Conservation (phyloP, 1,139 yeast species). For the Zhuliangozyma blackwelliae region DNA sequence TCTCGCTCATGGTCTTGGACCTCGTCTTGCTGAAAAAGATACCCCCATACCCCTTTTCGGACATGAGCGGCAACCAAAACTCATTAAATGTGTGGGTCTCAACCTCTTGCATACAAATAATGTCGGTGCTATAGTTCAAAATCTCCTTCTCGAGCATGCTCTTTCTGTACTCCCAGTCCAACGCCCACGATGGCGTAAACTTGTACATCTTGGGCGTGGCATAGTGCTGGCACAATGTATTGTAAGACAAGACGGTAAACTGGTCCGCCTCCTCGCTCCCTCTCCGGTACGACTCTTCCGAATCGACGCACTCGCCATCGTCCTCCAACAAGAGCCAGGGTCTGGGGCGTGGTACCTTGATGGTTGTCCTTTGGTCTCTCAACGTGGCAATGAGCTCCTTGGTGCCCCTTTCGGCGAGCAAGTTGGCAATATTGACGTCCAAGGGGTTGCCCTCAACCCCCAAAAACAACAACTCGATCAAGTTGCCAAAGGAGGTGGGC, state of each 20-base stretch:
- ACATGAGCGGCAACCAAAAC: slow-evolving; percentile 76
- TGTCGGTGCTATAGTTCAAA: slow-evolving; percentile 59
- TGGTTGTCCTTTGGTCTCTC: slow-evolving; percentile 76
- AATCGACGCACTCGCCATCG: slow-evolving; percentile 60
- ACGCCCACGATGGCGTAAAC: slow-evolving; percentile 96
- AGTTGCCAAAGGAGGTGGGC: slow-evolving; percentile 82
- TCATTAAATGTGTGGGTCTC: slow-evolving; percentile 84
- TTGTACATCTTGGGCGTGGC: slow-evolving; percentile 91
- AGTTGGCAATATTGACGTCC: slow-evolving; percentile 58
- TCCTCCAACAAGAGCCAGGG: slow-evolving; percentile 77
- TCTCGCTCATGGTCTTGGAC: slow-evolving; percentile 84
- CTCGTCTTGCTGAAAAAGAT: slow-evolving; percentile 84
- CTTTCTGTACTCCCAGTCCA: slow-evolving; percentile 90
- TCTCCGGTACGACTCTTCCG: slow-evolving; percentile 28
- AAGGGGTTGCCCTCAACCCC: slow-evolving; percentile 95
- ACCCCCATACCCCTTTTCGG: slow-evolving; percentile 73
- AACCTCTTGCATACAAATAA: slow-evolving; percentile 92
- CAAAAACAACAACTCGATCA: slow-evolving; percentile 77
- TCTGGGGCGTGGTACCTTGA: slow-evolving; percentile 65
- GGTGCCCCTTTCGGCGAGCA: slow-evolving; percentile 79
- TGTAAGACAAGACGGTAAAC: slow-evolving; percentile 82
- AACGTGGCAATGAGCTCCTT: slow-evolving; percentile 74
- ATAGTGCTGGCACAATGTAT: slow-evolving; percentile 91
- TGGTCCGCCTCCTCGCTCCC: slow-evolving; percentile 22
- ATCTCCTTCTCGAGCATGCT: slow-evolving; percentile 72